Conservation (phyloP, 768 basidiomycete genomes). For the Lactarius hatsudake region DNA sequence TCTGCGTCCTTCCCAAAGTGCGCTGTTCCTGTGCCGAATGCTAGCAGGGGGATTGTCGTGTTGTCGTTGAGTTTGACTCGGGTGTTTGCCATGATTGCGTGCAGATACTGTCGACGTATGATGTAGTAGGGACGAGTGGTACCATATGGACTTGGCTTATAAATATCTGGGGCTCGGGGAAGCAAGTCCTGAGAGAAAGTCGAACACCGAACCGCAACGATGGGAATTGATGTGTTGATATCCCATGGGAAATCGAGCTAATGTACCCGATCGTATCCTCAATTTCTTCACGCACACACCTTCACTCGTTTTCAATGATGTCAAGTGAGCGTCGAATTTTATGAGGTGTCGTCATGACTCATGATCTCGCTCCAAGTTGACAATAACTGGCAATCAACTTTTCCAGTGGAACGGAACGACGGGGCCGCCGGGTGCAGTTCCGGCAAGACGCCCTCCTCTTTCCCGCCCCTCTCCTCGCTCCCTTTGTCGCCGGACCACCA, state of each 20-base stretch:
- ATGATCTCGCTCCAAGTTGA: too few species aligned
- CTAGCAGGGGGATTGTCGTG: conserved; percentile 38
- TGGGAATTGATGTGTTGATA: not conserved
- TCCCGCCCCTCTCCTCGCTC: too few species aligned
- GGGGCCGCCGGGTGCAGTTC: too few species aligned
- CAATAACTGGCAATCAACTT: too few species aligned
- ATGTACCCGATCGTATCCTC: too few species aligned
- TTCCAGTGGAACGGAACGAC: too few species aligned
- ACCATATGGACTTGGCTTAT: not conserved
- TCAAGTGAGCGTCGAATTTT: too few species aligned
- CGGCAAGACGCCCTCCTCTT: too few species aligned
- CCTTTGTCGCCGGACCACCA: too few species aligned
- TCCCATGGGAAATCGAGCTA: not conserved
- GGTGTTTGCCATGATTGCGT: conserved; percentile 25
- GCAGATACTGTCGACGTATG: conserved; percentile 3
- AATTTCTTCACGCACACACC: too few species aligned
- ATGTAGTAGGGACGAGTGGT: not conserved
- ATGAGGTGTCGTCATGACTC: too few species aligned
- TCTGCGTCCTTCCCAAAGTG: conserved; percentile 34
- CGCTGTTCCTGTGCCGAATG: conserved; percentile 41
- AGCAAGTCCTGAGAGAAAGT: not conserved
- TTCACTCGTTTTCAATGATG: too few species aligned
- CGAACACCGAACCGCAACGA: not conserved
- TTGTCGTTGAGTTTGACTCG: conserved; percentile 39
- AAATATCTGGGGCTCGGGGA: not conserved